Conservation (phyloP, 495 filamentous ascomycete genomes). For the Annulohypoxylon moriforme region DNA sequence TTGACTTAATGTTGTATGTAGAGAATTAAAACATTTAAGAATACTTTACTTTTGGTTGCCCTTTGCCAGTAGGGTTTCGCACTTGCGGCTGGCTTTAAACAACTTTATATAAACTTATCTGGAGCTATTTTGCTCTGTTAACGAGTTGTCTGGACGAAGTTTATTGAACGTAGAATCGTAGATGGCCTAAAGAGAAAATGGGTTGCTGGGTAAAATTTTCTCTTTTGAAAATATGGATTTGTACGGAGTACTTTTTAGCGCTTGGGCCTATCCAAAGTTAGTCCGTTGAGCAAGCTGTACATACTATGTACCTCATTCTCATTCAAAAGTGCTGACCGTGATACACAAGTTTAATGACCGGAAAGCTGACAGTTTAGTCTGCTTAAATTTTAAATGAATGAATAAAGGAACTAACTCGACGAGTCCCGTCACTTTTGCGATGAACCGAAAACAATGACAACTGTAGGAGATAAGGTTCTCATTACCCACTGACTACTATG, state of each 20-base stretch:
- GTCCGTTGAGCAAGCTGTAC: neutral
- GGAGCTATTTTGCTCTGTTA: neutral
- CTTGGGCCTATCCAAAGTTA: neutral
- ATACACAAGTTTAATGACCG: neutral
- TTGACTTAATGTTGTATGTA: slow-evolving; percentile 27
- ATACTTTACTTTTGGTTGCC: neutral
- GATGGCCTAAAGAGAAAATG: neutral
- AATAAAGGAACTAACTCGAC: neutral
- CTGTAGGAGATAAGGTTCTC: neutral
- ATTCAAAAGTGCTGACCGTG: neutral
- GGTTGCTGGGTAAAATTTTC: neutral
- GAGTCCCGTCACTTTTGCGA: neutral
- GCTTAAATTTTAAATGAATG: neutral
- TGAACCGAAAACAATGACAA: slow-evolving; percentile 5
- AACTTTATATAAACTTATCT: too few relatives aligned
- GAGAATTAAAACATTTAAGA: neutral
- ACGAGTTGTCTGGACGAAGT: neutral
- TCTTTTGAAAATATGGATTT: neutral
- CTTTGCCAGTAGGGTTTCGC: neutral
- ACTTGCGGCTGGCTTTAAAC: neutral
- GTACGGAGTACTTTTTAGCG: neutral
- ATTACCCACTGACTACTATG: neutral
- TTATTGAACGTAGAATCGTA: neutral
- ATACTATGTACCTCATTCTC: neutral
- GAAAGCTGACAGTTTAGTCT: neutral